Percentiles rank a stretch among this genome's conserved stretches.
Conservation (phyloP, 495 filamentous ascomycete species). For the Daldinia grandis region DNA sequence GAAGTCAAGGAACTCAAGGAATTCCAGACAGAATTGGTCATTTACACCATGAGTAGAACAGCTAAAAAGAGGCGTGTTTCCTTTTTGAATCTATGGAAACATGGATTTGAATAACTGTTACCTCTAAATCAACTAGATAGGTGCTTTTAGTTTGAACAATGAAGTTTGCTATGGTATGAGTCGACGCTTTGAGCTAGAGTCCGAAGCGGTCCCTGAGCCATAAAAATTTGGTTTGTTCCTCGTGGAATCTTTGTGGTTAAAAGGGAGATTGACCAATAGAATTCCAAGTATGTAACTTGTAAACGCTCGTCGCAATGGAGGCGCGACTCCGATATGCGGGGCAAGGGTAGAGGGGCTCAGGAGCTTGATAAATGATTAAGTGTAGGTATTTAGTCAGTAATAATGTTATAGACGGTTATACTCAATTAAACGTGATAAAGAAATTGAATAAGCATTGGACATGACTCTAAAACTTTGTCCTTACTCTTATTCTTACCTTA, state of each 20-base stretch:
- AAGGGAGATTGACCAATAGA: constrained; percentile 29
- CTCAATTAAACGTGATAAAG: not conserved
- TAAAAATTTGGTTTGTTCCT: constrained; percentile 27
- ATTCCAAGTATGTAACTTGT: not conserved
- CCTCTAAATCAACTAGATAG: not conserved
- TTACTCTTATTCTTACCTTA: not conserved
- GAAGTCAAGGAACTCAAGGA: too few species aligned
- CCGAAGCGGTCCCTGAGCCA: constrained; percentile 30
- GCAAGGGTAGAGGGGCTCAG: constrained; percentile 21
- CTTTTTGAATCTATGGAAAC: constrained; percentile 4
- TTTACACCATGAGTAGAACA: constrained; percentile 9
- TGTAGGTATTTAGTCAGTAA: not conserved
- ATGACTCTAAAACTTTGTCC: not conserved
- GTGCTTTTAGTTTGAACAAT: constrained; percentile 27
- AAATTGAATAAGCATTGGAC: not conserved
- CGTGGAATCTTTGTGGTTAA: constrained; percentile 26
- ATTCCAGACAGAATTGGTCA: constrained; percentile 9
- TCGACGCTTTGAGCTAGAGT: constrained; percentile 38
- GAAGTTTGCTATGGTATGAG: constrained; percentile 31
- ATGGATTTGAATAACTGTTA: constrained; percentile 22
- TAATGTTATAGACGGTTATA: not conserved
- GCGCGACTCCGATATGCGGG: constrained; percentile 33
- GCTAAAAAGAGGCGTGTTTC: not conserved
- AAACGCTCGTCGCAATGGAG: not conserved
- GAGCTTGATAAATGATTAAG: constrained; percentile 29